phyloP scores from a whole-genome alignment of 305 asterid species.

The Euphrasia arctica region DNA sequence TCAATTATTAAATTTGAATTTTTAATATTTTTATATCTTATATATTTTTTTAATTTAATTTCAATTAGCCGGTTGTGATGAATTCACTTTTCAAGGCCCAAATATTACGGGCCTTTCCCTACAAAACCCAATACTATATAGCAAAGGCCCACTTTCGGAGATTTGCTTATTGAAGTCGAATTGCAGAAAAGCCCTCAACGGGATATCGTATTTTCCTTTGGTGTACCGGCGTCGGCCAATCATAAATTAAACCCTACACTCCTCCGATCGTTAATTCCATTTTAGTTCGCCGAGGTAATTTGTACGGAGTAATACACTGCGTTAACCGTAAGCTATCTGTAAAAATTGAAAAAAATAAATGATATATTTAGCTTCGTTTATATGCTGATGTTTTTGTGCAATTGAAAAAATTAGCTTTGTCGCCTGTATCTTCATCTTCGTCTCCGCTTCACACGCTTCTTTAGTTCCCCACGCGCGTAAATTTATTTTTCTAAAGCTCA shows the following conservation, averaged over 20 bases:
- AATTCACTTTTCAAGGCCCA: no score
- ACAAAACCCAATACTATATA: no score
- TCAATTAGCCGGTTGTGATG: no score
- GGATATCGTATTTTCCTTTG: slow-evolving; percentile 19
- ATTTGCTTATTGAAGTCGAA: not conserved
- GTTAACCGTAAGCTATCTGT: slow-evolving; percentile 23
- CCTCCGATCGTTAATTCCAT: slow-evolving; percentile 1
- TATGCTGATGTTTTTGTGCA: slow-evolving; percentile 18
- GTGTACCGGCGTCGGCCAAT: slow-evolving; percentile 11
- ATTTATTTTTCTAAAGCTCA: slow-evolving; percentile 15
- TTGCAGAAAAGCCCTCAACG: slow-evolving; percentile 17
- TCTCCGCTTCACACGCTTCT: slow-evolving; percentile 29
- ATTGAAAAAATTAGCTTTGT: slow-evolving; percentile 33
- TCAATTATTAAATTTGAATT: no score
- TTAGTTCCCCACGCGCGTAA: slow-evolving; percentile 24
- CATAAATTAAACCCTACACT: slow-evolving; percentile 28
- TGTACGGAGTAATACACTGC: slow-evolving; percentile 15
- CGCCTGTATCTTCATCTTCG: slow-evolving; percentile 23
- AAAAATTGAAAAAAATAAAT: slow-evolving; percentile 10
- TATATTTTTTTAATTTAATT: no score
- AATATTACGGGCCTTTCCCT: no score
- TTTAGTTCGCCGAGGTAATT: not conserved
- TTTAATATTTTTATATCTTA: no score
- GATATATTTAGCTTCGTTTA: slow-evolving; percentile 31
- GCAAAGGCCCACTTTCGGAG: not conserved